These are phyloP conservation scores for Botrytis medusae DNA, from an alignment of 2,329 filamentous ascomycete genomes.

Conservation along the genomic window DNA sequence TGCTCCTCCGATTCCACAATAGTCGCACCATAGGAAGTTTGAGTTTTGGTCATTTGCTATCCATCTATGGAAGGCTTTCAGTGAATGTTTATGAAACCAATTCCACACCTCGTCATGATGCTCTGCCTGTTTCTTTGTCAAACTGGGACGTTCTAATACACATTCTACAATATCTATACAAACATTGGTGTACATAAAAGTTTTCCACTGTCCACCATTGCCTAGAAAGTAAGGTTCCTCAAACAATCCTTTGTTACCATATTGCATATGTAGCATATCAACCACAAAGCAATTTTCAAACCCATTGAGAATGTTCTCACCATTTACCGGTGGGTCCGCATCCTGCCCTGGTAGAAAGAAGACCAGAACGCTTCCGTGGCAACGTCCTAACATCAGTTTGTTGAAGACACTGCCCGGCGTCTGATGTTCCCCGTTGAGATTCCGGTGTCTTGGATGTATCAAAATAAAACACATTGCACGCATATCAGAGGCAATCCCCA, in stretches of 20 bases:
- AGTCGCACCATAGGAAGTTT: neutral
- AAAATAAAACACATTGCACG: no score
- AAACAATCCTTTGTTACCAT: neutral
- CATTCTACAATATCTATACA: neutral
- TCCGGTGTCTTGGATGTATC: neutral
- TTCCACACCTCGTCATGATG: neutral
- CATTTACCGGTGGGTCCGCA: neutral
- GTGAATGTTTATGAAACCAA: neutral
- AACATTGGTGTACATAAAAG: neutral
- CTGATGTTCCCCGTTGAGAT: neutral
- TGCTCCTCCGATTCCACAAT: neutral
- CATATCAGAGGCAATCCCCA: neutral
- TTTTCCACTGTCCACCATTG: neutral
- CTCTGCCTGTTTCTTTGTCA: neutral
- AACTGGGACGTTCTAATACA: neutral
- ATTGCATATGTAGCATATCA: neutral
- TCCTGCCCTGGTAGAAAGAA: neutral
- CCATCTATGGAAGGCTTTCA: neutral
- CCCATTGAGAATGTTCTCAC: rapidly evolving
- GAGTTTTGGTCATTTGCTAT: neutral
- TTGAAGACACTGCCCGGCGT: neutral
- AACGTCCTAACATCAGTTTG: neutral
- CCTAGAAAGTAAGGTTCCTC: neutral
- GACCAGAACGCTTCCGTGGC: neutral
- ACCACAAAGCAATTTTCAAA: neutral